Percentiles rank a stretch among this genome's conserved stretches.
Evolutionary conservation across 768 basidiomycete species (phyloP).

Genomic region (Agaricus blazei): DNA sequence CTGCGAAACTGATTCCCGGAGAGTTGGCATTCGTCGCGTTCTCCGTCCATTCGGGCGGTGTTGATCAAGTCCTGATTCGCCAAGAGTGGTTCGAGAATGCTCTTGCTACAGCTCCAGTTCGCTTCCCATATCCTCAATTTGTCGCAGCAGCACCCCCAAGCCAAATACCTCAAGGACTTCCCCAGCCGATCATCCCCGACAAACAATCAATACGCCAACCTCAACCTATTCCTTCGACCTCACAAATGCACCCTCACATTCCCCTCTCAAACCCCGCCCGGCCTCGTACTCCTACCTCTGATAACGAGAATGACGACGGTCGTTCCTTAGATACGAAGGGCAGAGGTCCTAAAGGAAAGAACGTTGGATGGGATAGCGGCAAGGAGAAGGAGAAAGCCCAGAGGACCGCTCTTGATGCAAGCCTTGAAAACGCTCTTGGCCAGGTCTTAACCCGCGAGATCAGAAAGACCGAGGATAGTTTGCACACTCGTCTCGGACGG

Average conservation of each 20-base stretch:
- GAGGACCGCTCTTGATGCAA: constrained; percentile 25
- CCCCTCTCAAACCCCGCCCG: constrained; percentile 27
- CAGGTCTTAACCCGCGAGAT: constrained; percentile 71
- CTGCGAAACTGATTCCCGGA: constrained; percentile 71
- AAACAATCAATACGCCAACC: constrained; percentile 15
- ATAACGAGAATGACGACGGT: constrained; percentile 69
- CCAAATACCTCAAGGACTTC: constrained; percentile 16
- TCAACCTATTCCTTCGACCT: constrained; percentile 17
- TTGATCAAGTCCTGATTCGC: constrained; percentile 82
- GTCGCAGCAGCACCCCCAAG: constrained; percentile 23
- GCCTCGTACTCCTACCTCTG: constrained; percentile 65
- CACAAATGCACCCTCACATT: constrained; percentile 19
- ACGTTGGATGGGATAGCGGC: constrained; percentile 26
- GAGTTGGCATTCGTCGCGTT: constrained; percentile 82
- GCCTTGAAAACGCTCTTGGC: constrained; percentile 48
- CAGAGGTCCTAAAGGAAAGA: constrained; percentile 40
- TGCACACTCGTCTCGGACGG: constrained; percentile 73
- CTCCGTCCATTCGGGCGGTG: constrained; percentile 85
- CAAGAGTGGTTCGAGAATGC: constrained; percentile 84
- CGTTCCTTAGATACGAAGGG: constrained; percentile 43
- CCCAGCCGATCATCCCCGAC: constrained; percentile 15
- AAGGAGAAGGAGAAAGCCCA: constrained; percentile 24
- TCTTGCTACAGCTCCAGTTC: constrained; percentile 46
- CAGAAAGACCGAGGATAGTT: constrained; percentile 74
- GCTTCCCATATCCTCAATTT: constrained; percentile 50